phyloP scores from a whole-genome alignment of 2,329 filamentous ascomycete species.

The Monilinia vaccinii-corymbosi region DNA sequence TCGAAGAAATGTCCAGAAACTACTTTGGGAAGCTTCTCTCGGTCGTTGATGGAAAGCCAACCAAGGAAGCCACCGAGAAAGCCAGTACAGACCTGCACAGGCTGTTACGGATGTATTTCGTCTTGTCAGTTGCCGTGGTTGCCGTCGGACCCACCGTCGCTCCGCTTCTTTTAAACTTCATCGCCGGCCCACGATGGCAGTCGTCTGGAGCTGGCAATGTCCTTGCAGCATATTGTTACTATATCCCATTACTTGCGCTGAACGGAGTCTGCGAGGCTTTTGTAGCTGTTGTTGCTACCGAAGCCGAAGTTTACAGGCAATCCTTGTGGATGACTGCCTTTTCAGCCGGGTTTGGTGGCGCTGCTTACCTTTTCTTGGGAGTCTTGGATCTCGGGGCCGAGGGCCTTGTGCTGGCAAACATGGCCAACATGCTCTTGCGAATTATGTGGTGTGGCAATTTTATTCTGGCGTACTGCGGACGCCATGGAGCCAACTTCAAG shows the following conservation, averaged over 20 bases:
- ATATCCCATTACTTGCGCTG: slow-evolving; percentile 82
- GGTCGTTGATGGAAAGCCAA: slow-evolving; percentile 23
- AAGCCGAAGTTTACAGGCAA: slow-evolving; percentile 66
- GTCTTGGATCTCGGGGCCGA: slow-evolving; percentile 61
- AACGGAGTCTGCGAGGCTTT: slow-evolving; percentile 93
- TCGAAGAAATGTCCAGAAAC: slow-evolving; percentile 87
- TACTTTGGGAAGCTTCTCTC: slow-evolving; percentile 76
- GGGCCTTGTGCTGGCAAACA: slow-evolving; percentile 80
- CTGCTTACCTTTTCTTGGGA: slow-evolving; percentile 68
- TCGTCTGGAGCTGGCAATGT: slow-evolving; percentile 63
- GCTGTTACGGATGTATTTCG: slow-evolving; percentile 63
- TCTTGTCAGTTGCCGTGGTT: slow-evolving; percentile 61
- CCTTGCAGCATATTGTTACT: slow-evolving; percentile 77
- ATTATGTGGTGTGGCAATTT: slow-evolving; percentile 75
- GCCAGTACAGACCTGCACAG: slow-evolving; percentile 46
- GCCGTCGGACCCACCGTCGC: slow-evolving; percentile 68
- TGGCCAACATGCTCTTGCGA: slow-evolving; percentile 79
- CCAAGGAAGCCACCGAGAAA: slow-evolving; percentile 30
- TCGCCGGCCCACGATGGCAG: slow-evolving; percentile 73
- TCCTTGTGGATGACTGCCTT: slow-evolving; percentile 78
- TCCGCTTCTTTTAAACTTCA: slow-evolving; percentile 60
- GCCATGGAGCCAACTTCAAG: slow-evolving; percentile 35
- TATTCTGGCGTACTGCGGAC: slow-evolving; percentile 54
- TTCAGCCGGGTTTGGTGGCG: slow-evolving; percentile 63
- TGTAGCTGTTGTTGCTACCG: slow-evolving; percentile 74